Conservation (phyloP, 495 filamentous ascomycete genomes). For the Penicillium robsamsonii region DNA sequence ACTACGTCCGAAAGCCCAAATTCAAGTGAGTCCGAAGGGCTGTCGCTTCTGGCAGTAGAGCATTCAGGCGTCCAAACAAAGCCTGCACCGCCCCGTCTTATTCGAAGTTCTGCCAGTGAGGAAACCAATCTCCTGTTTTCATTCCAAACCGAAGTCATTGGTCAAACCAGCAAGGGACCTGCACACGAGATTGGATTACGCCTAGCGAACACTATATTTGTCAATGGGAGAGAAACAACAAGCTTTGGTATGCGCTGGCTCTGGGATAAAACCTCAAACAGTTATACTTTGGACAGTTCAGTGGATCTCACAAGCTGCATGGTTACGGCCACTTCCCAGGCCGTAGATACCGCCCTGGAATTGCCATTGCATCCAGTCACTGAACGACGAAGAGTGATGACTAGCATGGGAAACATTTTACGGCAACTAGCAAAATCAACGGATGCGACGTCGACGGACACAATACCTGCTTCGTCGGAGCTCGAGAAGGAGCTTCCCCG, state of each 20-base stretch:
- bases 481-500: slow-evolving; percentile 64
- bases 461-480: slow-evolving; percentile 70
- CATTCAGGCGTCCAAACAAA: slow-evolving; percentile 33
- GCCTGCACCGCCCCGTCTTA: slow-evolving; percentile 28
- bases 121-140: slow-evolving; percentile 38
- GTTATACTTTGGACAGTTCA: slow-evolving; percentile 24
- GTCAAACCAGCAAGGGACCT: background rate
- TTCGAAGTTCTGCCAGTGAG: slow-evolving; percentile 31
- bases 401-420: slow-evolving; percentile 80
- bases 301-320: slow-evolving; percentile 35
- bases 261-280: slow-evolving; percentile 22
- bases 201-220: slow-evolving; percentile 74
- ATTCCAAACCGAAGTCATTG: slow-evolving; percentile 10
- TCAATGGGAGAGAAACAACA: slow-evolving; percentile 64
- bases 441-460: slow-evolving; percentile 34
- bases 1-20: slow-evolving; percentile 5
- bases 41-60: slow-evolving; percentile 35
- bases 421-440: slow-evolving; percentile 58
- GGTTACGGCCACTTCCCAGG: slow-evolving; percentile 19
- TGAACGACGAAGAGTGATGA: slow-evolving; percentile 57
- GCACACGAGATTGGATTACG: slow-evolving; percentile 51
- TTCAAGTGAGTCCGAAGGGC: slow-evolving; percentile 29
- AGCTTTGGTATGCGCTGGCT: slow-evolving; percentile 59
- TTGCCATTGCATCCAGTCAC: slow-evolving; percentile 66
- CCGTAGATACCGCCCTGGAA: slow-evolving; percentile 26